Evolutionary conservation across 257 asterid species (phyloP).

Genomic region (Cordia subcordata): DNA sequence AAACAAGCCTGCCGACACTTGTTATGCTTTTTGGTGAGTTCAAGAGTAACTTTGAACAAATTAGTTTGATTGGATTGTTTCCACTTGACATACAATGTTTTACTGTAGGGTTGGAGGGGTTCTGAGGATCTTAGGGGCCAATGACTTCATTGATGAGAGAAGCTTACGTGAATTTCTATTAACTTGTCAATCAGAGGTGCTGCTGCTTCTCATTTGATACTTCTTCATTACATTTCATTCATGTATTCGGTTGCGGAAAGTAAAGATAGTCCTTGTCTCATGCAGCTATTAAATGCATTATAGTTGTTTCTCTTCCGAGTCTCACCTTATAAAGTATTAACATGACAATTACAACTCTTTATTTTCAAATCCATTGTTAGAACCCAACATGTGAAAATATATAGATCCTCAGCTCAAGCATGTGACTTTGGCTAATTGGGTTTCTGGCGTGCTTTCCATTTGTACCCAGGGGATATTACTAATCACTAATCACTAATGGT

Average conservation of each 20-base stretch:
- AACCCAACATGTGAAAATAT: too few species aligned
- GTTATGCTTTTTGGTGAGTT: slow-evolving; percentile 91
- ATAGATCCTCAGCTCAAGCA: too few species aligned
- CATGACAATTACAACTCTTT: too few species aligned
- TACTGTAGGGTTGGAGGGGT: slow-evolving; percentile 74
- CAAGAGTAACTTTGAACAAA: background rate
- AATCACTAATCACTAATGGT: too few species aligned
- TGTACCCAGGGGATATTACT: too few species aligned
- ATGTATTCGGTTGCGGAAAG: background rate
- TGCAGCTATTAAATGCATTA: too few species aligned
- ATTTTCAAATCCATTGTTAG: too few species aligned
- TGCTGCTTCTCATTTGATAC: slow-evolving; percentile 21
- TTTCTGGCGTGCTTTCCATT: too few species aligned
- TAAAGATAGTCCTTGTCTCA: background rate
- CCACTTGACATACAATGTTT: slow-evolving; percentile 4
- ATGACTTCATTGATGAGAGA: slow-evolving; percentile 45
- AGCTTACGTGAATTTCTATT: slow-evolving; percentile 64
- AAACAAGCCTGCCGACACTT: slow-evolving; percentile 83
- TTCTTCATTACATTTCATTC: background rate
- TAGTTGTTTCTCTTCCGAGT: too few species aligned
- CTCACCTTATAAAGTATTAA: too few species aligned
- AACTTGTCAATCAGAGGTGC: slow-evolving; percentile 83
- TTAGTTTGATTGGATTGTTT: slow-evolving; percentile 5
- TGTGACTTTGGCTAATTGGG: too few species aligned
- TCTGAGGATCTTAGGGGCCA: slow-evolving; percentile 71